phyloP scores from a whole-genome alignment of 2,329 filamentous ascomycete species.

The Ascosphaera pollenicola region DNA sequence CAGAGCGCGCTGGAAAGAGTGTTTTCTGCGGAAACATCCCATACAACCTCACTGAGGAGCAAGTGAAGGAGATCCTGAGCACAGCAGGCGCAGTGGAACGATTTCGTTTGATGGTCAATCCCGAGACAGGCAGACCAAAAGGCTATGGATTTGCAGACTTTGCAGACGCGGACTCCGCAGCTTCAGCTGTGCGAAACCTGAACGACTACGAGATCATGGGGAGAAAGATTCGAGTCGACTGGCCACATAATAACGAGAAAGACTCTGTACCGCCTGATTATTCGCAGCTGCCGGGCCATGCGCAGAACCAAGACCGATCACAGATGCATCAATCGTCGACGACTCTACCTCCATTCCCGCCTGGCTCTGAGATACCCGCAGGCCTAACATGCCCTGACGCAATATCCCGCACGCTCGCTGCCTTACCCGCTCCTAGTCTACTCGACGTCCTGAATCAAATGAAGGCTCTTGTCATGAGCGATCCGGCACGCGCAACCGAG shows the following conservation, averaged over 20 bases:
- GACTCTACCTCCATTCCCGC: constrained; percentile 55
- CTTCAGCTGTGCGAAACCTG: constrained; percentile 81
- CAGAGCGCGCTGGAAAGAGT: constrained; percentile 21
- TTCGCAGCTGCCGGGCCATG: constrained; percentile 15
- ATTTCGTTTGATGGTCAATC: constrained; percentile 86
- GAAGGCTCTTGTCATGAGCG: constrained; percentile 66
- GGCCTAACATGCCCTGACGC: constrained; percentile 71
- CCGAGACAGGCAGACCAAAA: constrained; percentile 82
- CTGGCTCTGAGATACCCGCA: constrained; percentile 62
- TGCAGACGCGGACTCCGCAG: constrained; percentile 74
- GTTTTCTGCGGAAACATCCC: constrained; percentile 37
- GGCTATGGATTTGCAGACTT: constrained; percentile 96
- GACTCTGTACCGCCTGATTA: constrained; percentile 35
- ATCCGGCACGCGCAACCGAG: constrained; percentile 66
- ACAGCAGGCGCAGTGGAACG: constrained; percentile 75
- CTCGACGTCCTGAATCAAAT: constrained; percentile 87
- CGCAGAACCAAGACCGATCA: constrained; percentile 8
- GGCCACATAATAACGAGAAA: constrained; percentile 73
- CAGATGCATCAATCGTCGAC: constrained; percentile 17
- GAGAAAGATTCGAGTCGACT: constrained; percentile 83
- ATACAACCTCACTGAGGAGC: constrained; percentile 71
- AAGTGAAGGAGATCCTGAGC: constrained; percentile 84
- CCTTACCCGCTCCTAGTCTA: constrained; percentile 67
- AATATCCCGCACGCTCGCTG: constrained; percentile 75
- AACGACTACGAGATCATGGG: constrained; percentile 94